Evolutionary conservation across 2,329 filamentous ascomycete genomes (phyloP).

Genomic region (Cadophora sp.): DNA sequence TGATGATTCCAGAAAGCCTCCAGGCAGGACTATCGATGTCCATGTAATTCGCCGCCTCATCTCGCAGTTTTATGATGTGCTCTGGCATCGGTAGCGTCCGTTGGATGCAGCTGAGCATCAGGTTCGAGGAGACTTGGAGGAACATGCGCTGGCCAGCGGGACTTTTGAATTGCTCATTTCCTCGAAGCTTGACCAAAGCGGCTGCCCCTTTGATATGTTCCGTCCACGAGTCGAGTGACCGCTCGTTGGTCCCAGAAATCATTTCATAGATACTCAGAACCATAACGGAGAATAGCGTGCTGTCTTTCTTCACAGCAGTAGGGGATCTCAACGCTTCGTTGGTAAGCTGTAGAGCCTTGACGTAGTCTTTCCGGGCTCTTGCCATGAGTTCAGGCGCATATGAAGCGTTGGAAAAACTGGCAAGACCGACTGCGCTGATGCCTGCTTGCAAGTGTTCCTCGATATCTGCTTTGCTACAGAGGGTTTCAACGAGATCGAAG

Average conservation of each 20-base stretch:
- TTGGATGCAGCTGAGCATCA: slow-evolving; percentile 60
- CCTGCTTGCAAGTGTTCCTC: slow-evolving; percentile 57
- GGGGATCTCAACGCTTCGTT: slow-evolving; percentile 57
- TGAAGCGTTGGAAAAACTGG: slow-evolving; percentile 53
- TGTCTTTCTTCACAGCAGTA: slow-evolving; percentile 56
- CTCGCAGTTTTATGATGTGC: slow-evolving; percentile 55
- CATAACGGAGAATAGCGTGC: slow-evolving; percentile 61
- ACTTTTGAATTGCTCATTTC: slow-evolving; percentile 55
- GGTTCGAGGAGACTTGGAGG: slow-evolving; percentile 58
- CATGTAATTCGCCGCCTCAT: slow-evolving; percentile 50
- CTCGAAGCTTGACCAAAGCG: slow-evolving; percentile 58
- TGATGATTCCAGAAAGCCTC: slow-evolving; percentile 52
- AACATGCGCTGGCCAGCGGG: slow-evolving; percentile 59
- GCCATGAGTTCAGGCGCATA: slow-evolving; percentile 50
- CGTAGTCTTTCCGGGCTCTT: slow-evolving; percentile 58
- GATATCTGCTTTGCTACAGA: slow-evolving; percentile 49
- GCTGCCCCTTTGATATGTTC: slow-evolving; percentile 61
- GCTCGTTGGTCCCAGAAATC: slow-evolving; percentile 54
- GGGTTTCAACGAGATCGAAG: slow-evolving; percentile 59
- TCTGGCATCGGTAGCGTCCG: slow-evolving; percentile 57
- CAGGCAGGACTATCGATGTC: slow-evolving; percentile 50
- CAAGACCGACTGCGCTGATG: slow-evolving; percentile 61
- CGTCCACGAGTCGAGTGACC: slow-evolving; percentile 58
- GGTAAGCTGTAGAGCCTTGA: slow-evolving; percentile 56
- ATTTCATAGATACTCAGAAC: slow-evolving; percentile 63